phyloP scores from a whole-genome alignment of 495 filamentous ascomycete genomes.

The Venustampulla echinocandica region DNA sequence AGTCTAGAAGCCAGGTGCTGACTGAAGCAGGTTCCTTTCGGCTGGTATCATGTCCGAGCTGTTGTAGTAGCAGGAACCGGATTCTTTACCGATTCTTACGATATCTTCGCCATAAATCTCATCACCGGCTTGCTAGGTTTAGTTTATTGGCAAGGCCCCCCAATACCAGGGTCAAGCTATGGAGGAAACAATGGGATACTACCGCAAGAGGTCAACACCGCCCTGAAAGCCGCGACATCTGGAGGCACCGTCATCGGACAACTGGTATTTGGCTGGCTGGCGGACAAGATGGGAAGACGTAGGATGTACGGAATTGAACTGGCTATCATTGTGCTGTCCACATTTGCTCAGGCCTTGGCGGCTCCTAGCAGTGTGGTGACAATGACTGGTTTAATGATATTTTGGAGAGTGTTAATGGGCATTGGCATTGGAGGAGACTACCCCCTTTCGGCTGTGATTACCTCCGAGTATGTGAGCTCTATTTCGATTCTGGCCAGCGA shows the following conservation, averaged over 20 bases:
- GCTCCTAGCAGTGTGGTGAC: conserved; percentile 48
- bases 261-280: conserved; percentile 60
- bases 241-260: conserved; percentile 68
- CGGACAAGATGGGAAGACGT: conserved; percentile 59
- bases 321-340: conserved; percentile 62
- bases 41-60: conserved; percentile 70
- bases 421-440: conserved; percentile 71
- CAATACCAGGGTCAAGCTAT: conserved; percentile 1
- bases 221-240: conserved; percentile 67
- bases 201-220: conserved; percentile 51
- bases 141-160: conserved; percentile 29
- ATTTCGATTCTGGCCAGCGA: background rate
- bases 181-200: conserved; percentile 39
- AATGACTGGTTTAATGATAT: conserved; percentile 64
- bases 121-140: conserved; percentile 62
- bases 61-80: conserved; percentile 70
- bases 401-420: conserved; percentile 72
- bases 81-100: conserved; percentile 74
- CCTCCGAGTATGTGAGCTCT: conserved; percentile 53
- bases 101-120: conserved; percentile 74
- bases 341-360: conserved; percentile 52
- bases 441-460: conserved; percentile 70
- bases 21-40: conserved; percentile 20
- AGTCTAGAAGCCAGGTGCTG: conserved; percentile 43
- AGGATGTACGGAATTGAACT: conserved; percentile 73